A percentile compares a stretch with the other conserved stretches of the same genome.
Conservation (phyloP, 2,329 filamentous ascomycete species). For the Neoascochyta sp. region DNA sequence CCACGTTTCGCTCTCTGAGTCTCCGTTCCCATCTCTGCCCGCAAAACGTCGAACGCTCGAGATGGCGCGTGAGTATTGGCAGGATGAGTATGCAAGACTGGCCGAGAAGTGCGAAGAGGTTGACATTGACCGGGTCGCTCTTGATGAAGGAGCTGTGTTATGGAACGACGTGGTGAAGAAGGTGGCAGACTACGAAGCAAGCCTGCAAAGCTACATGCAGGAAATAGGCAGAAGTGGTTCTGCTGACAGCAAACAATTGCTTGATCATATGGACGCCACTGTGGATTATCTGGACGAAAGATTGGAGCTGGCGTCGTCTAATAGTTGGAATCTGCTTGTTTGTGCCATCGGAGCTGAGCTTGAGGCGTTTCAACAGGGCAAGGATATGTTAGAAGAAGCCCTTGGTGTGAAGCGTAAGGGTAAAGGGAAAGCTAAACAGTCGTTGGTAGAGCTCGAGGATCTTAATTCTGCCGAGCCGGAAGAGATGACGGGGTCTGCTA, state of each 20-base stretch:
- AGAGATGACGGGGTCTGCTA: conserved; percentile 30
- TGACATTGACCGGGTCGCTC: conserved; percentile 59
- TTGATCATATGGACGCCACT: conserved; percentile 53
- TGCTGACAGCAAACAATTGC: conserved; percentile 15
- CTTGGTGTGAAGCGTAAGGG: conserved; percentile 29
- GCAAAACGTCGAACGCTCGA: conserved; percentile 63
- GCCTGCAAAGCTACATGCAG: conserved; percentile 55
- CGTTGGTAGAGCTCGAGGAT: conserved; percentile 18
- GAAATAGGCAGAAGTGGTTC: conserved; percentile 14
- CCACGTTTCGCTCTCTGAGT: conserved; percentile 24
- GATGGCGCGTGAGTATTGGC: conserved; percentile 70
- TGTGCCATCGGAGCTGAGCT: conserved; percentile 72
- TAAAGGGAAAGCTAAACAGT: conserved; percentile 23
- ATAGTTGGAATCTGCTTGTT: conserved; percentile 70
- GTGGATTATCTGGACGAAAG: conserved; percentile 55
- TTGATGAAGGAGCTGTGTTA: conserved; percentile 63
- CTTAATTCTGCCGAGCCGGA: conserved; percentile 16
- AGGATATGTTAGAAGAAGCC: conserved; percentile 51
- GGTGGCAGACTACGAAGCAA: conserved; percentile 63
- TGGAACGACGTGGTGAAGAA: conserved; percentile 62
- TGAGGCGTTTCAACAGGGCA: conserved; percentile 62
- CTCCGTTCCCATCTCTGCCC: conserved; percentile 58
- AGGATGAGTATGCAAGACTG: conserved; percentile 57
- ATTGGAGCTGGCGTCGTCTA: conserved; percentile 54
- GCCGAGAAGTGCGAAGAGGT: conserved; percentile 55